These are phyloP conservation scores for Sherardia arvensis DNA, from an alignment of 257 asterid genomes.

Conservation along the genomic window DNA sequence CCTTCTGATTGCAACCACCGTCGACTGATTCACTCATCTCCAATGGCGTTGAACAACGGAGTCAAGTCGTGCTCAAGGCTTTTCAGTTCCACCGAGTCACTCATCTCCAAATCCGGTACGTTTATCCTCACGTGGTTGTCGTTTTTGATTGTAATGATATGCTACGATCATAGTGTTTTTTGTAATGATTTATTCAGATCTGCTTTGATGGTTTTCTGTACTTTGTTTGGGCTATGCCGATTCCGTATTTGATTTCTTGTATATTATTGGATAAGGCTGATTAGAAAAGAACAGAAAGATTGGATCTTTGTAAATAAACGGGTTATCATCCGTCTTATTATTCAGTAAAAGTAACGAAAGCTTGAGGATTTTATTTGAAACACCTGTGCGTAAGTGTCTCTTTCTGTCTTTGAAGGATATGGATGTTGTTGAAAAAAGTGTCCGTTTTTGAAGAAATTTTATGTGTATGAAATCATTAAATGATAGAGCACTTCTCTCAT, in stretches of 20 bases:
- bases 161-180: background rate
- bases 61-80: slow-evolving; percentile 50
- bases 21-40: background rate
- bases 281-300: background rate
- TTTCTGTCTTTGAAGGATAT: background rate
- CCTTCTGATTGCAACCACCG: background rate
- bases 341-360: background rate
- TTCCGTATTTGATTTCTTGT: background rate
- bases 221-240: background rate
- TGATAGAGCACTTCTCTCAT: slow-evolving; percentile 60
- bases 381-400: too few relatives aligned
- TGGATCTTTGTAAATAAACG: background rate
- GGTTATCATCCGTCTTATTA: background rate
- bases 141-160: background rate
- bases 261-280: background rate
- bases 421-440: background rate
- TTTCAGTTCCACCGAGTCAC: slow-evolving; percentile 29
- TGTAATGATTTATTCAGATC: slow-evolving; percentile 9
- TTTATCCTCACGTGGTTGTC: background rate
- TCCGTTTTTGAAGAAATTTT: background rate
- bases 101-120: slow-evolving; percentile 41
- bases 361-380: too few relatives aligned
- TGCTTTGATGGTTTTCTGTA: slow-evolving; percentile 3
- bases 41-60: slow-evolving; percentile 51
- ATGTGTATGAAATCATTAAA: too few relatives aligned